Evolutionary conservation across 371 early-diverging fungal genomes (phyloP).

Genomic region (Lichtheimia ramosa): DNA sequence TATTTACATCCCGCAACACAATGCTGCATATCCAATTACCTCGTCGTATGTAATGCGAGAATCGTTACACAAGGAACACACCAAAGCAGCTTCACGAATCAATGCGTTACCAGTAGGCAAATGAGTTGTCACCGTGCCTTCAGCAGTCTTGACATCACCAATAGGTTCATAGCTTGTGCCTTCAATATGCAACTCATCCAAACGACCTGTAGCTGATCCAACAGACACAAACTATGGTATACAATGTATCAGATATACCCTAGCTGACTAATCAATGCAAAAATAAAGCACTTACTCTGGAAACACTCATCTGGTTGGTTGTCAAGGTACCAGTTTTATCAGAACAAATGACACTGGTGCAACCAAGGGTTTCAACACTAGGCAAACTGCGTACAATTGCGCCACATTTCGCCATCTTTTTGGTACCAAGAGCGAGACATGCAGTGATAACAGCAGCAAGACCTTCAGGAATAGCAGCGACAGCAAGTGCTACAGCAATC

Average conservation of each 20-base stretch:
- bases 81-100: constrained; percentile 73
- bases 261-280: not conserved
- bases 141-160: constrained; percentile 61
- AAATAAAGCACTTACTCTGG: constrained; percentile 47
- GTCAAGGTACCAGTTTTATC: constrained; percentile 99
- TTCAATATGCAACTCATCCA: constrained; percentile 71
- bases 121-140: constrained; percentile 46
- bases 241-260: not conserved
- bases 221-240: constrained; percentile 33
- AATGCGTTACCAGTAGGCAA: constrained; percentile 53
- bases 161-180: constrained; percentile 87
- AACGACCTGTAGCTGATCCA: constrained; percentile 37
- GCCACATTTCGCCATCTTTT: constrained; percentile 94
- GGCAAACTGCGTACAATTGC: constrained; percentile 95
- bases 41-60: constrained; percentile 80
- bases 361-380: constrained; percentile 95
- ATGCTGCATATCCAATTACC: constrained; percentile 16
- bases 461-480: constrained; percentile 99
- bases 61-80: constrained; percentile 94
- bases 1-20: not conserved
- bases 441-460: constrained; percentile 97
- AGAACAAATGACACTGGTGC: constrained; percentile 95
- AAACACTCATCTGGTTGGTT: constrained; percentile 96
- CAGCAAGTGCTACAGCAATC: constrained; percentile 98
- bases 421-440: constrained; percentile 94